These are phyloP conservation scores for Alternaria brassicae DNA, from an alignment of 2,329 filamentous ascomycete genomes.

Conservation along the genomic window DNA sequence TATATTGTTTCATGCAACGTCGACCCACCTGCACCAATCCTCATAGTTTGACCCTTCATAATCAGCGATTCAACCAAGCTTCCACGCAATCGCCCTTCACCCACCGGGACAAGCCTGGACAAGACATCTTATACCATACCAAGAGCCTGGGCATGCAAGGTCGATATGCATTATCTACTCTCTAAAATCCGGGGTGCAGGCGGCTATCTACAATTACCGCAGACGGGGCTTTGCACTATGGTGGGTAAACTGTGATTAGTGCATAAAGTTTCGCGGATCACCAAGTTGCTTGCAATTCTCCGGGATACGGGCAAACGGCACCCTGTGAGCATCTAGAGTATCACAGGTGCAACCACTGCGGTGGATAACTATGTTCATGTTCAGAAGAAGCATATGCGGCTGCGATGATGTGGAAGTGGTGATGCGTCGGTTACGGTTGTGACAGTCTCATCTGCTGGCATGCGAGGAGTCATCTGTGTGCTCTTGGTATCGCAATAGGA, in stretches of 20 bases:
- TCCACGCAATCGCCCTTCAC: conserved; percentile 21
- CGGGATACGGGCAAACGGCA: conserved; percentile 4
- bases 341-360: neutral
- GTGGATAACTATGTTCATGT: neutral
- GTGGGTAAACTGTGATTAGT: conserved; percentile 25
- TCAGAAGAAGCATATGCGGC: conserved; percentile 3
- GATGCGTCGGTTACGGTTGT: neutral
- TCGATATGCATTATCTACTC: conserved; percentile 6
- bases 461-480: neutral
- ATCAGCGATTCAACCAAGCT: conserved; percentile 23
- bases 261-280: conserved; percentile 2
- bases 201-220: conserved; percentile 15
- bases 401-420: conserved; percentile 4
- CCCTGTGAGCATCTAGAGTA: conserved; percentile 8
- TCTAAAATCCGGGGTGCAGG: conserved; percentile 26
- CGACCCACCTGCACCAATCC: neutral
- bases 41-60: conserved; percentile 6
- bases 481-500: neutral
- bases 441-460: neutral
- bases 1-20: conserved; percentile 1
- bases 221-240: conserved; percentile 9
- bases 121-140: conserved; percentile 31
- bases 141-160: conserved; percentile 23
- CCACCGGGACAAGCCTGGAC: conserved; percentile 37
- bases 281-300: conserved; percentile 14